phyloP scores from a whole-genome alignment of 106 monocot genomes.

The Dioscorea zingiberensis region DNA sequence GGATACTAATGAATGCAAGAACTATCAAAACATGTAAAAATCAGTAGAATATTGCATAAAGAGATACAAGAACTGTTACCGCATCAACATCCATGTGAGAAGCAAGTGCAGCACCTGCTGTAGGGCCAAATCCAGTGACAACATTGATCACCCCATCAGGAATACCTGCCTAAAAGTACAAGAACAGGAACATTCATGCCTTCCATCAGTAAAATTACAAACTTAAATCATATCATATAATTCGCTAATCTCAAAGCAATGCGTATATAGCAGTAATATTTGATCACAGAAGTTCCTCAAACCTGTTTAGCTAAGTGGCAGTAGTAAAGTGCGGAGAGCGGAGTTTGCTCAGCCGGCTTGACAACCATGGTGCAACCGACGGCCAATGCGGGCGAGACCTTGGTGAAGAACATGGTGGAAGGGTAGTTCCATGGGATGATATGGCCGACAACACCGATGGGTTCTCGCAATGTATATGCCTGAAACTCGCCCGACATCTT shows the following conservation, averaged over 20 bases:
- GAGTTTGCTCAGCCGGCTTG: conserved; percentile 79
- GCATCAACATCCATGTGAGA: conserved; percentile 91
- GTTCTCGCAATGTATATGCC: conserved; percentile 59
- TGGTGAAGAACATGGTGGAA: conserved; percentile 42
- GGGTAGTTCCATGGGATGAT: conserved; percentile 83
- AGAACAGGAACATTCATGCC: too few species aligned
- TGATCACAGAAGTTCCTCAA: too few species aligned
- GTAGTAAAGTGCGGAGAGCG: conserved; percentile 54
- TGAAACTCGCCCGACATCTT: conserved; percentile 37
- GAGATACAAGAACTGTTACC: too few species aligned
- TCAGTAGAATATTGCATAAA: too few species aligned
- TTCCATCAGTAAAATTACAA: too few species aligned
- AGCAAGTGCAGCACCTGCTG: conserved; percentile 64
- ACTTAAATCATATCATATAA: too few species aligned
- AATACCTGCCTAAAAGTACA: conserved; percentile 61
- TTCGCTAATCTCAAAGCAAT: too few species aligned
- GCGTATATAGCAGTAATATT: too few species aligned
- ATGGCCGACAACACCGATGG: conserved; percentile 57
- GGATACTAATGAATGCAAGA: too few species aligned
- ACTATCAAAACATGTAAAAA: too few species aligned
- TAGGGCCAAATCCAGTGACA: too few species aligned
- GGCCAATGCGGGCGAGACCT: conserved; percentile 65
- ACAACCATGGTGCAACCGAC: conserved; percentile 67
- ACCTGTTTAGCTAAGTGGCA: conserved; percentile 68
- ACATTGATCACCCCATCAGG: conserved; percentile 91